Evolutionary conservation across 805 yeast genomes (phyloP).

Genomic region (Starmerella sp.): DNA sequence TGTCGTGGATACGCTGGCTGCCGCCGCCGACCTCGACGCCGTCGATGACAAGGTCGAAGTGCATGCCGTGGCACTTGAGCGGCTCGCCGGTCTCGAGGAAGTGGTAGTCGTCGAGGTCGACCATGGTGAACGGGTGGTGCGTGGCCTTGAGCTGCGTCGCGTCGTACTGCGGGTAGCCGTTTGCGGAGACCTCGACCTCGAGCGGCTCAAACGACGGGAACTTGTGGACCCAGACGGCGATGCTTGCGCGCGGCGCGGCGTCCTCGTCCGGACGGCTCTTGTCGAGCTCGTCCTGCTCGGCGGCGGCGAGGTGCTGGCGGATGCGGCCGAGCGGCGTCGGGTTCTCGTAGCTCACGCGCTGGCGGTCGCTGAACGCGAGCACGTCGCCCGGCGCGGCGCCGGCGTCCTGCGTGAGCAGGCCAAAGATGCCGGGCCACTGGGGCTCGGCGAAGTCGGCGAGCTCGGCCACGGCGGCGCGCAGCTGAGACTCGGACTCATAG

Average conservation of each 20-base stretch:
- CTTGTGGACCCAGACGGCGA: conserved; percentile 65
- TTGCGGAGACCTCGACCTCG: conserved; percentile 16
- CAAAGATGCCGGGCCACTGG: conserved; percentile 11
- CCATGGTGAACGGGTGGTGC: conserved; percentile 98
- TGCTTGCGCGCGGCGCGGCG: conserved; percentile 13
- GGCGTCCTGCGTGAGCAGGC: background rate
- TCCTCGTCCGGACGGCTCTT: background rate
- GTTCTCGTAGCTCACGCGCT: conserved; percentile 63
- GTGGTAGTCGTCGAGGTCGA: conserved; percentile 54
- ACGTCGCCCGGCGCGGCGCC: conserved; percentile 53
- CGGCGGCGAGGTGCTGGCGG: conserved; percentile 54
- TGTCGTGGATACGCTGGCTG: conserved; percentile 85
- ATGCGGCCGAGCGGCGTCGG: conserved; percentile 90
- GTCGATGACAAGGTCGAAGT: conserved; percentile 84
- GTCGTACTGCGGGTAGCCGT: conserved; percentile 54
- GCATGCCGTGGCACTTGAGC: conserved; percentile 67
- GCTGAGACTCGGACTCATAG: conserved; percentile 6
- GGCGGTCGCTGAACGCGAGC: conserved; percentile 68
- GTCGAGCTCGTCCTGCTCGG: conserved; percentile 26
- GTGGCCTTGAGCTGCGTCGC: conserved; percentile 47
- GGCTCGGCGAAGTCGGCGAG: conserved; percentile 8
- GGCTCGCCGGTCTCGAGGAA: conserved; percentile 41
- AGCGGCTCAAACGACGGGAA: conserved; percentile 83
- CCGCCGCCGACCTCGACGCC: conserved; percentile 98
- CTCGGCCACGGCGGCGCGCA: conserved; percentile 3